These are phyloP conservation scores for Tuber indicum DNA, from an alignment of 495 filamentous ascomycete species.

Conservation along the genomic window DNA sequence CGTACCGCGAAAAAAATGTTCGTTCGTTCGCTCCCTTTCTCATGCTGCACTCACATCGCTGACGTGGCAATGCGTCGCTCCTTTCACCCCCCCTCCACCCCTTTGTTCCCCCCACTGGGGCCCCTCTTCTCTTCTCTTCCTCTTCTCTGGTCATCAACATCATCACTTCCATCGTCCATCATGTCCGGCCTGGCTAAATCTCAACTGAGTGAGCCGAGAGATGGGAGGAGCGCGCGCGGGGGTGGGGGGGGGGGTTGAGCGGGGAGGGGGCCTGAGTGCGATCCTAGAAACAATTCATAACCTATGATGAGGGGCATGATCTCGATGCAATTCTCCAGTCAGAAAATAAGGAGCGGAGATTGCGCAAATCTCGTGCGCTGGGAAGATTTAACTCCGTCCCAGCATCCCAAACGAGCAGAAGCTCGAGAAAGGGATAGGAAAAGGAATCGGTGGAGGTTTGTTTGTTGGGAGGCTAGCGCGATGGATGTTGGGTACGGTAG, in stretches of 20 bases:
- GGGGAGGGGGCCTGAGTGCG: neutral
- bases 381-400: neutral
- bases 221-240: neutral
- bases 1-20: slow-evolving; percentile 3
- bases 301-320: neutral
- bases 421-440: neutral
- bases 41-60: neutral
- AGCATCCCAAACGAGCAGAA: neutral
- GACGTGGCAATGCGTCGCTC: slow-evolving; percentile 5
- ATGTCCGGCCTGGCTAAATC: slow-evolving; percentile 3
- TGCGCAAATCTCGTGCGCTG: neutral
- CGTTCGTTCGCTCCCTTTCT: neutral
- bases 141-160: neutral
- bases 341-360: neutral
- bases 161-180: neutral
- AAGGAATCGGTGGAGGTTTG: neutral
- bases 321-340: neutral
- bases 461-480: neutral
- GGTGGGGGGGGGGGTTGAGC: neutral
- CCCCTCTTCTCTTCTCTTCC: slow-evolving; percentile 2
- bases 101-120: neutral
- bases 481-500: neutral
- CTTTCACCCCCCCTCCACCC: neutral
- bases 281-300: neutral
- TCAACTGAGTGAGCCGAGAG: neutral